phyloP scores from a whole-genome alignment of 495 filamentous ascomycete species.

The Eremomyces bilateralis region DNA sequence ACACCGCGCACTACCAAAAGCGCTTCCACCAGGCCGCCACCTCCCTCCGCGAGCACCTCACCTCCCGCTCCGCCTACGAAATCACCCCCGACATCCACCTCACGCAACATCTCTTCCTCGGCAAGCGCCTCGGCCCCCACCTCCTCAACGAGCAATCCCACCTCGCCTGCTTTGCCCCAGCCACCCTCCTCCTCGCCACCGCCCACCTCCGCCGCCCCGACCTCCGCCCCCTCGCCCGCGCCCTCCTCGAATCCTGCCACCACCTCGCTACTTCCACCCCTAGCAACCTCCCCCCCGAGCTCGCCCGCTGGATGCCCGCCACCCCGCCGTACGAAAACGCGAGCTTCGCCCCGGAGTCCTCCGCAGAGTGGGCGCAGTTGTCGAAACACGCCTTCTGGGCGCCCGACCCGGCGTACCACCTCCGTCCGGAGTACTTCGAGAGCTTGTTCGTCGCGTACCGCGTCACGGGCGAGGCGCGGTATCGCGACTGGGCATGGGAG shows the following conservation, averaged over 20 bases:
- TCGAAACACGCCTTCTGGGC: slow-evolving; percentile 10
- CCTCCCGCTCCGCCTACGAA: slow-evolving; percentile 9
- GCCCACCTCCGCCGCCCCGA: slow-evolving; percentile 5
- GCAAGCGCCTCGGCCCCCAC: slow-evolving; percentile 5
- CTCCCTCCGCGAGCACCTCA: slow-evolving; percentile 10
- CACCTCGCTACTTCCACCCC: slow-evolving; percentile 12
- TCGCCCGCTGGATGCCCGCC: slow-evolving; percentile 13
- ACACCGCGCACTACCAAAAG: slow-evolving; percentile 8
- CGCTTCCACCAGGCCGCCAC: slow-evolving; percentile 9
- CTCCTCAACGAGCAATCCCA: slow-evolving; percentile 12
- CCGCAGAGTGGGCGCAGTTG: slow-evolving; percentile 5
- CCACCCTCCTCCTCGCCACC: slow-evolving; percentile 12
- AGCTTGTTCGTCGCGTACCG: slow-evolving; percentile 16
- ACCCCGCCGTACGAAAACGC: slow-evolving; percentile 6
- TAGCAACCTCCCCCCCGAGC: slow-evolving; percentile 12
- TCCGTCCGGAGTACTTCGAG: slow-evolving; percentile 17
- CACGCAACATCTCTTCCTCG: slow-evolving; percentile 14
- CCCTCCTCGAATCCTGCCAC: slow-evolving; percentile 16
- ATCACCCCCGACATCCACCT: slow-evolving; percentile 7
- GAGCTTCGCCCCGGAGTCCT: slow-evolving; percentile 6
- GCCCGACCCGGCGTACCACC: slow-evolving; percentile 7
- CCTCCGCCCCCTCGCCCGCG: slow-evolving; percentile 11
- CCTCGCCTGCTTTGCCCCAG: slow-evolving; percentile 15
- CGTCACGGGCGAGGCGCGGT: slow-evolving; percentile 13
- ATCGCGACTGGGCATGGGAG: slow-evolving; percentile 16